Evolutionary conservation across 2,329 filamentous ascomycete species (phyloP).

Genomic region (Fusarium sublunatum): DNA sequence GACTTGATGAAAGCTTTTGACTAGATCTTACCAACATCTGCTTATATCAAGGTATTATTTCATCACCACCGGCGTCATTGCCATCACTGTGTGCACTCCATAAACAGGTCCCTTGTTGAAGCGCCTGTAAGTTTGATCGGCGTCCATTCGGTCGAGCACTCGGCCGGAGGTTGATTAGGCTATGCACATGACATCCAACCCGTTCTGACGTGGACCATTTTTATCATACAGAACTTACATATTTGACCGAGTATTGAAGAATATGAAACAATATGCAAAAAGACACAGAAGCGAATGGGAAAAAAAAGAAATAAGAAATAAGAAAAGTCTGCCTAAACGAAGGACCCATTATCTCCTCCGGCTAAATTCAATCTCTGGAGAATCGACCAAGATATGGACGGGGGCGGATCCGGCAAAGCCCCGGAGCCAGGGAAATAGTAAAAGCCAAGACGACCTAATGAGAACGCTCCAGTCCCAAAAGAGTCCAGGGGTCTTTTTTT

Average conservation of each 20-base stretch:
- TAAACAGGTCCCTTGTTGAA: not conserved
- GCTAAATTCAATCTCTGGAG: conserved; percentile 42
- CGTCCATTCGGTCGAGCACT: conserved; percentile 14
- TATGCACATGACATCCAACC: conserved; percentile 11
- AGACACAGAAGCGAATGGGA: too few species aligned
- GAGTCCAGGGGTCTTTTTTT: conserved; percentile 19
- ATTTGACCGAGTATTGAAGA: conserved; percentile 11
- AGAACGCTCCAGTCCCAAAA: conserved; percentile 37
- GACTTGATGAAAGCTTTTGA: conserved; percentile 3
- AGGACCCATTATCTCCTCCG: conserved; percentile 32
- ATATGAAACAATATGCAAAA: not conserved
- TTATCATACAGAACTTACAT: conserved; percentile 18
- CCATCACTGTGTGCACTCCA: conserved; percentile 4
- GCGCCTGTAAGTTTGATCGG: conserved; percentile 1
- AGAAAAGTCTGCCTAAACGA: conserved; percentile 25
- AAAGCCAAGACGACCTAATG: conserved; percentile 21
- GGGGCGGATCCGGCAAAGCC: conserved; percentile 40
- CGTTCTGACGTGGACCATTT: conserved; percentile 2
- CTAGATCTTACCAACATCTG: not conserved
- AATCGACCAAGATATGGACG: conserved; percentile 44
- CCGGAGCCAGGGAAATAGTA: conserved; percentile 29
- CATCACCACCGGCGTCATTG: conserved; percentile 17
- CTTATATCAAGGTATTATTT: not conserved
- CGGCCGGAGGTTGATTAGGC: conserved; percentile 15
- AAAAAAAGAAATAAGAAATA: not conserved